Evolutionary conservation across 495 filamentous ascomycete species (phyloP).

Genomic region (Apodospora peruviana): DNA sequence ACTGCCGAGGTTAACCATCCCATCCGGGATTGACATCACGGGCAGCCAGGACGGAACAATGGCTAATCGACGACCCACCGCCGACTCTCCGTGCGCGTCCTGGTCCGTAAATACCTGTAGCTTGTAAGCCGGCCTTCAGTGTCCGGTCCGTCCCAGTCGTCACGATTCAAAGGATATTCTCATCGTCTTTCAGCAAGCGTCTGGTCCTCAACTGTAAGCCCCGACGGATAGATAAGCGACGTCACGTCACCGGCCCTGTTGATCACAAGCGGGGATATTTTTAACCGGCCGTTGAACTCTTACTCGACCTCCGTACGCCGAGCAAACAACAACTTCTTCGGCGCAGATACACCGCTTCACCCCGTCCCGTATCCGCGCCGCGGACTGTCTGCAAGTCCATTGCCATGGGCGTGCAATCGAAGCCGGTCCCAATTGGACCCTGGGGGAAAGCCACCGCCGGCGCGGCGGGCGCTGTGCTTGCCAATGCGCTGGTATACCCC

Average conservation of each 20-base stretch:
- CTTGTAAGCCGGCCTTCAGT: background rate
- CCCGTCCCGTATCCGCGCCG: background rate
- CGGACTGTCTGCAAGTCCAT: conserved; percentile 1
- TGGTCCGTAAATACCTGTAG: background rate
- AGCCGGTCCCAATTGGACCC: conserved; percentile 71
- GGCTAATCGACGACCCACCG: background rate
- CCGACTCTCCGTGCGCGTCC: background rate
- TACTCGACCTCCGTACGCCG: background rate
- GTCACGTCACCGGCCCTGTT: background rate
- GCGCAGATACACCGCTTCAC: background rate
- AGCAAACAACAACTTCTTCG: background rate
- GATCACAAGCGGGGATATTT: background rate
- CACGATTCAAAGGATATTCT: background rate
- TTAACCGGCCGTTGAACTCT: background rate
- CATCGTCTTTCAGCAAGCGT: background rate
- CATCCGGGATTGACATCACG: conserved; percentile 11
- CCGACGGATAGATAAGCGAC: background rate
- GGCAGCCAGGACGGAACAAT: background rate
- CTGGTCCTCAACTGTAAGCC: too few species aligned
- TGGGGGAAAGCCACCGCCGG: conserved; percentile 93
- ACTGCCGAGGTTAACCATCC: conserved; percentile 14
- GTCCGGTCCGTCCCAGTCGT: background rate
- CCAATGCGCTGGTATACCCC: conserved; percentile 94
- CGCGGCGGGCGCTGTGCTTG: conserved; percentile 86
- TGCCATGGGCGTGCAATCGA: conserved; percentile 74